Conservation (phyloP, 305 asterid species). For the Fraxinus sp. region DNA sequence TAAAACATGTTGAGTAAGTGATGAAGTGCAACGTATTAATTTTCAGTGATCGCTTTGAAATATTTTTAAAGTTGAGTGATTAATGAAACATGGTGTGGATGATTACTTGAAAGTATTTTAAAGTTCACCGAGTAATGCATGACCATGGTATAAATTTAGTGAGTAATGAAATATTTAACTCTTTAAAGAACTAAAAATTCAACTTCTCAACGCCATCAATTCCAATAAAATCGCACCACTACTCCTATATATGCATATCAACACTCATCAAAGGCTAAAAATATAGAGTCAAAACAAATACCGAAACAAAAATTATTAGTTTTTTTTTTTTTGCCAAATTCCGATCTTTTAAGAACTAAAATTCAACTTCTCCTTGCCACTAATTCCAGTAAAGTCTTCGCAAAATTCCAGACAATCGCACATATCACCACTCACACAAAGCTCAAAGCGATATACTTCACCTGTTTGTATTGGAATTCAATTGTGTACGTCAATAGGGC, state of each 20-base stretch:
- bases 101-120: neutral
- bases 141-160: neutral
- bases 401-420: neutral
- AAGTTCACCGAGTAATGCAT: neutral
- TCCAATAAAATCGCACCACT: neutral
- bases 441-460: slow-evolving; percentile 3
- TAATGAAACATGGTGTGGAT: neutral
- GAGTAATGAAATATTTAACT: neutral
- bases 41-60: neutral
- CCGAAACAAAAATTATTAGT: neutral
- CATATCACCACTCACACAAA: neutral
- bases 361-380: neutral
- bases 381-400: neutral
- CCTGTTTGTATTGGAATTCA: slow-evolving; percentile 79
- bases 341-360: neutral
- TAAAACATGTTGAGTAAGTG: neutral
- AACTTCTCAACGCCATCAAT: neutral
- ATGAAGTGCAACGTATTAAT: neutral
- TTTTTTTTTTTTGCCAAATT: neutral
- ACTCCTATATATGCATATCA: neutral
- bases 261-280: neutral
- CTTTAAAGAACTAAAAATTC: neutral
- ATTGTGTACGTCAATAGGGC: slow-evolving; percentile 83
- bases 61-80: neutral
- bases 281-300: neutral